A percentile compares a stretch with the other conserved stretches of the same genome.
These are phyloP conservation scores for Aspergillus tamarii DNA, from an alignment of 2,329 filamentous ascomycete species.

Conservation along the genomic window DNA sequence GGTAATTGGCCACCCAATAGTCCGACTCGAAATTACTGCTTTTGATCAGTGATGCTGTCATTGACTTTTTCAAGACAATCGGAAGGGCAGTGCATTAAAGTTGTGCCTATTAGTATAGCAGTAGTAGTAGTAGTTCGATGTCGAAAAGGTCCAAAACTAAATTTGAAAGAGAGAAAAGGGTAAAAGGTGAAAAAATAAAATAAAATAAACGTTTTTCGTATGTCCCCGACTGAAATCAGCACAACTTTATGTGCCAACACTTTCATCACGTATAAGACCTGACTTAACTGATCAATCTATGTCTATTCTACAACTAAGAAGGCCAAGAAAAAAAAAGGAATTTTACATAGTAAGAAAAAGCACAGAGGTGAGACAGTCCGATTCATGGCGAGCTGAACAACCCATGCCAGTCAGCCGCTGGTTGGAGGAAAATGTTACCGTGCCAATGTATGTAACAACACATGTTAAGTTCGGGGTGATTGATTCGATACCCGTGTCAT, in stretches of 20 bases:
- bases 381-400: slow-evolving; percentile 8
- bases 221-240: neutral
- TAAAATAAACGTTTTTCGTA: neutral
- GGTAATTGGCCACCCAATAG: neutral
- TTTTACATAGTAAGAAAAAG: neutral
- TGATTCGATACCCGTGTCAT: slow-evolving; percentile 6
- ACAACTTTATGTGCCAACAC: neutral
- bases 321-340: neutral
- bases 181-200: neutral
- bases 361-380: neutral
- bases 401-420: neutral
- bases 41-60: slow-evolving; percentile 1
- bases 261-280: neutral
- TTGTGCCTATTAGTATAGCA: too few relatives aligned
- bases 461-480: neutral
- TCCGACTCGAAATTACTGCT: neutral
- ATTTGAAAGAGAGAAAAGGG: too few relatives aligned
- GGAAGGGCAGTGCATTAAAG: neutral
- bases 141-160: neutral
- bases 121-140: neutral
- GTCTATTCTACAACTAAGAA: too few relatives aligned
- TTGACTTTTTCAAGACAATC: neutral
- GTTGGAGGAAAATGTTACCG: slow-evolving; percentile 5
- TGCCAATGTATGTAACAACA: slow-evolving; percentile 8
- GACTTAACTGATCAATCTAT: too few relatives aligned